A percentile compares a stretch with the other conserved stretches of the same genome.
Conservation (phyloP, 164 flowering plant genomes). For the Euptelea pleiosperma region DNA sequence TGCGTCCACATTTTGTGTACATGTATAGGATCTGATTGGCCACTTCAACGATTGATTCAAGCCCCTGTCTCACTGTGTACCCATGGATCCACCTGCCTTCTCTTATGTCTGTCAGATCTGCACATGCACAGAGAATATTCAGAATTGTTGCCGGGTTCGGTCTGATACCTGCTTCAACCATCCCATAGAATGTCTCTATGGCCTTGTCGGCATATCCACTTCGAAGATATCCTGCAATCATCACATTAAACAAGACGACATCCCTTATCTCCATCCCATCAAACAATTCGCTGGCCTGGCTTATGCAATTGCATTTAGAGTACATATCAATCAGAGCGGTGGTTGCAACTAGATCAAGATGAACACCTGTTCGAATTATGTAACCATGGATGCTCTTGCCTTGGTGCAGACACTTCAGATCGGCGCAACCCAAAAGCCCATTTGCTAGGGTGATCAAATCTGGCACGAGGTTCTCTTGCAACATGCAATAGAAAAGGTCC, state of each 20-base stretch:
- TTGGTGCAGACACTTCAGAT: slow-evolving; percentile 28
- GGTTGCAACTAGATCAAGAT: slow-evolving; percentile 35
- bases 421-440: slow-evolving; percentile 42
- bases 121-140: slow-evolving; percentile 33
- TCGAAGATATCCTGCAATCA: slow-evolving; percentile 42
- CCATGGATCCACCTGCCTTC: slow-evolving; percentile 45
- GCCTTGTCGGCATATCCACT: slow-evolving; percentile 31
- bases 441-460: slow-evolving; percentile 48
- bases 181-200: slow-evolving; percentile 20
- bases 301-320: slow-evolving; percentile 33
- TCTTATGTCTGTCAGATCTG: slow-evolving; percentile 31
- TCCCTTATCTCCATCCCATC: slow-evolving; percentile 28
- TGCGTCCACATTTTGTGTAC: slow-evolving; percentile 46
- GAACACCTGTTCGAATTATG: slow-evolving; percentile 32
- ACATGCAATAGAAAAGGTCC: slow-evolving; percentile 26
- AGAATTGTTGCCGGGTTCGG: slow-evolving; percentile 40
- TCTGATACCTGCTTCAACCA: slow-evolving; percentile 30
- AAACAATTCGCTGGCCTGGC: slow-evolving; percentile 36
- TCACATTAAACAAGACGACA: slow-evolving; percentile 35
- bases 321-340: slow-evolving; percentile 62
- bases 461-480: slow-evolving; percentile 21
- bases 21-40: slow-evolving; percentile 44
- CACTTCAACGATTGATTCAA: slow-evolving; percentile 31
- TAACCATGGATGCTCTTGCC: slow-evolving; percentile 57
- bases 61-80: slow-evolving; percentile 35